These are phyloP conservation scores for Flaveria bidentis DNA, from an alignment of 129 eudicot genomes.

Conservation along the genomic window DNA sequence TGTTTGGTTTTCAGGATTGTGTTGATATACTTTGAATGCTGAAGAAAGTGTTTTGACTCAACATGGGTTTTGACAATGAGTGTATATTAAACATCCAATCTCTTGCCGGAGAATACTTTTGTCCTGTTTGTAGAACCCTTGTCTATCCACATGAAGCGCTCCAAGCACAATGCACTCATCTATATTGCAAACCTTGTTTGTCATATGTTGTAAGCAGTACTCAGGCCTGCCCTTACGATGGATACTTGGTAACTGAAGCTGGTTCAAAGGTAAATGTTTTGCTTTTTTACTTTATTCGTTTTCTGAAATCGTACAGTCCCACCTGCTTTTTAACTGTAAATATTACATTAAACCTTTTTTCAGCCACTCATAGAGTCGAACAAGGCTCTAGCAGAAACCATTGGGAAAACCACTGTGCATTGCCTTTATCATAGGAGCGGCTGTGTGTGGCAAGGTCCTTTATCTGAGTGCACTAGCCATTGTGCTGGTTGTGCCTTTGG, in stretches of 20 bases:
- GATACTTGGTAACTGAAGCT: constrained; percentile 87
- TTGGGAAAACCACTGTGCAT: constrained; percentile 77
- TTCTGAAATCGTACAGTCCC: neutral
- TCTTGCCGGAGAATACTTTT: constrained; percentile 92
- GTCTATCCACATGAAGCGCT: constrained; percentile 94
- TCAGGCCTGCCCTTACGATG: constrained; percentile 95
- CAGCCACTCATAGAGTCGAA: constrained; percentile 86
- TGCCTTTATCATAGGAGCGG: constrained; percentile 93
- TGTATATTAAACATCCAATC: constrained; percentile 81
- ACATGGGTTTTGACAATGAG: constrained; percentile 94
- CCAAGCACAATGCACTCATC: constrained; percentile 88
- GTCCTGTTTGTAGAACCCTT: constrained; percentile 94
- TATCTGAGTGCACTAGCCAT: constrained; percentile 80
- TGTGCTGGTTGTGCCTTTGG: constrained; percentile 84
- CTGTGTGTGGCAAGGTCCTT: constrained; percentile 90
- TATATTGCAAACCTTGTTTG: constrained; percentile 91
- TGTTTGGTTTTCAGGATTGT: constrained; percentile 18
- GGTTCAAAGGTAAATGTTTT: constrained; percentile 65
- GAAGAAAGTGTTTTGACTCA: constrained; percentile 27
- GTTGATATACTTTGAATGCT: constrained; percentile 31
- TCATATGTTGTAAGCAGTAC: constrained; percentile 73
- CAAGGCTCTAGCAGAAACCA: constrained; percentile 74
- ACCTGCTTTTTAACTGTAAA: neutral
- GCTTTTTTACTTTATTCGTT: neutral
- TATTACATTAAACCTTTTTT: constrained; percentile 16